Percentiles rank a stretch among this genome's conserved stretches.
Conservation (phyloP, 257 asterid species). For the Solanum medicagineum region DNA sequence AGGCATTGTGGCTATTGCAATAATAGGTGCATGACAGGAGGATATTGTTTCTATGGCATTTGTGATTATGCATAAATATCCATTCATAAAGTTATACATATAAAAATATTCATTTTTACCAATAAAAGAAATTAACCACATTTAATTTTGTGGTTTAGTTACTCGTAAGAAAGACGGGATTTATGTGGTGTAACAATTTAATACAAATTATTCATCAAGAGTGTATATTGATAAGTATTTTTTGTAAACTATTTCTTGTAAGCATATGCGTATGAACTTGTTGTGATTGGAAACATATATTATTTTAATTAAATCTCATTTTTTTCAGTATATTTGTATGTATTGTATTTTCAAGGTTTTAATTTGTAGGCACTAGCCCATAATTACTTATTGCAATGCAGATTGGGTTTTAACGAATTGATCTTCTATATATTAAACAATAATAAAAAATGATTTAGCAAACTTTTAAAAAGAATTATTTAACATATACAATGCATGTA, state of each 20-base stretch:
- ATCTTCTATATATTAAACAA: neutral
- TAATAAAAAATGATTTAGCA: no score
- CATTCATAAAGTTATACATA: neutral
- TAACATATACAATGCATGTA: no score
- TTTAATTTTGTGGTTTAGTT: neutral
- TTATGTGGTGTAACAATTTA: neutral
- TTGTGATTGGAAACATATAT: no score
- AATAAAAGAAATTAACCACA: neutral
- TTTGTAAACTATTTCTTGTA: neutral
- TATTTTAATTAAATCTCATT: neutral
- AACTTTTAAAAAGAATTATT: no score
- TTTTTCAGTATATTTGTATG: neutral
- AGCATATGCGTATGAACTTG: neutral
- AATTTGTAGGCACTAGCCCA: neutral
- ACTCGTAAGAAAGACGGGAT: neutral
- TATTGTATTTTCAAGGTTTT: neutral
- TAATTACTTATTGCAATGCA: neutral
- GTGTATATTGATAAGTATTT: neutral
- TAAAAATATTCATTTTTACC: neutral
- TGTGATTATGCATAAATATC: constrained; percentile 41
- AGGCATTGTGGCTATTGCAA: constrained; percentile 48
- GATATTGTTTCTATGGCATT: constrained; percentile 42
- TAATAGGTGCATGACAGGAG: constrained; percentile 30
- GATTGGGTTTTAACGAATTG: neutral
- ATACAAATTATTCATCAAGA: neutral